These are phyloP conservation scores for Penicillium sp. DNA, from an alignment of 2,329 filamentous ascomycete species.

Conservation along the genomic window DNA sequence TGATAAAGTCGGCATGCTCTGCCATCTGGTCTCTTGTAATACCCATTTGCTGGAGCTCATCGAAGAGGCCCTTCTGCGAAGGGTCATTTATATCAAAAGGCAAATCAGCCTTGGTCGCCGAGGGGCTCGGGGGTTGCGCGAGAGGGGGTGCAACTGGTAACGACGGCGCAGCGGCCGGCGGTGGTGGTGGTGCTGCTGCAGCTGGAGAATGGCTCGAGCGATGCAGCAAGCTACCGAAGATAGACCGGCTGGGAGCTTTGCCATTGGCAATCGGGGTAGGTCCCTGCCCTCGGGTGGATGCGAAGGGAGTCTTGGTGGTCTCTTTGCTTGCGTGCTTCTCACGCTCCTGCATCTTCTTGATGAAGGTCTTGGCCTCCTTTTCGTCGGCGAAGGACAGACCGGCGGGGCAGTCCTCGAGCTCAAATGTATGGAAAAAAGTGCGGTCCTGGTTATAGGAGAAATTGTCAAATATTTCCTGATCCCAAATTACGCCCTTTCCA, in stretches of 20 bases:
- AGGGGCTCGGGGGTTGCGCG: slow-evolving; percentile 21
- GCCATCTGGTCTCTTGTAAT: slow-evolving; percentile 65
- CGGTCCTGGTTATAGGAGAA: slow-evolving; percentile 96
- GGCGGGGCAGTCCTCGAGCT: slow-evolving; percentile 85
- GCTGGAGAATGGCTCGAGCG: slow-evolving; percentile 43
- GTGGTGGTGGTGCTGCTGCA: slow-evolving; percentile 29
- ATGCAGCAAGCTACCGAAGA: slow-evolving; percentile 49
- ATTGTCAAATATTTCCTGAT: slow-evolving; percentile 94
- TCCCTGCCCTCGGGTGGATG: slow-evolving; percentile 47
- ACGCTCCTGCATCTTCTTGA: slow-evolving; percentile 93
- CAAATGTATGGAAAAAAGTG: slow-evolving; percentile 96
- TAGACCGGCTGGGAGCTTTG: slow-evolving; percentile 49
- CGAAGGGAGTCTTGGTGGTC: slow-evolving; percentile 72
- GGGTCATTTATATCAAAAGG: slow-evolving; percentile 59
- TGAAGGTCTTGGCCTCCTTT: slow-evolving; percentile 94
- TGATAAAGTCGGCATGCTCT: slow-evolving; percentile 64
- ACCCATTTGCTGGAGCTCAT: slow-evolving; percentile 59
- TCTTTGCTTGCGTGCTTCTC: slow-evolving; percentile 93
- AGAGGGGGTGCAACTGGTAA: slow-evolving; percentile 29
- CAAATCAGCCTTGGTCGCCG: slow-evolving; percentile 34
- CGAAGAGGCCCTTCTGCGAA: slow-evolving; percentile 56
- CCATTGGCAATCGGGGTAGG: slow-evolving; percentile 41
- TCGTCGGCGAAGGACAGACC: slow-evolving; percentile 91
- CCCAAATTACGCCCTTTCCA: slow-evolving; percentile 84
- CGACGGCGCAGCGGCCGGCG: slow-evolving; percentile 24